These are phyloP conservation scores for Bipolaris sorokiniana DNA, from an alignment of 2,329 filamentous ascomycete species.

Conservation along the genomic window DNA sequence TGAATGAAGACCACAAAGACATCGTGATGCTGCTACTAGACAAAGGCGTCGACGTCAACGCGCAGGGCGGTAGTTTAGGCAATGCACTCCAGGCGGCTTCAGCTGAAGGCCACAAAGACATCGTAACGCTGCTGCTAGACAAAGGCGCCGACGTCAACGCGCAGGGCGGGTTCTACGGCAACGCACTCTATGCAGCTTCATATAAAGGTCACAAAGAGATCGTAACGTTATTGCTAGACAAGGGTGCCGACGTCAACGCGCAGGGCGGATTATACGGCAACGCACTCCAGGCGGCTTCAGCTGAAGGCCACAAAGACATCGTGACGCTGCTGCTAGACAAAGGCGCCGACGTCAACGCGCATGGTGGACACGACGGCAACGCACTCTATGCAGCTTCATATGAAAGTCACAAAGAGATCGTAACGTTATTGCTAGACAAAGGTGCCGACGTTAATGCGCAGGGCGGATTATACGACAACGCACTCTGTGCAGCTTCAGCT, in stretches of 20 bases:
- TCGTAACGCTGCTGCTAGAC: not conserved
- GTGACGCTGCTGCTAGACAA: not conserved
- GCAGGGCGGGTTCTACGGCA: not conserved
- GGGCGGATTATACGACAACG: not conserved
- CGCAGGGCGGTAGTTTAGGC: too few species aligned
- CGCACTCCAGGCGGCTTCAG: not conserved
- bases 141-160: not conserved
- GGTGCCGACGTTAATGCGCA: not conserved
- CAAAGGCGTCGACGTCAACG: not conserved
- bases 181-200: not conserved
- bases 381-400: not conserved
- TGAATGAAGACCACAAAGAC: not conserved
- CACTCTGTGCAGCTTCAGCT: not conserved
- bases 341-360: not conserved
- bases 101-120: not conserved
- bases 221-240: too few species aligned
- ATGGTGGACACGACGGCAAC: not conserved
- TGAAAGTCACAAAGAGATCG: not conserved
- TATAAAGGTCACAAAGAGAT: not conserved
- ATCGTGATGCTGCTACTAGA: conserved; percentile 1
- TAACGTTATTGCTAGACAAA: not conserved
- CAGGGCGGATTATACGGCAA: too few species aligned
- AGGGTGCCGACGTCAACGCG: too few species aligned
- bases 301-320: not conserved
- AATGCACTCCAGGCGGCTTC: too few species aligned